Percentiles rank a stretch among this genome's conserved stretches.
These are phyloP conservation scores for Peniophora sp. DNA, from an alignment of 1,284 basidiomycete species.

Conservation along the genomic window DNA sequence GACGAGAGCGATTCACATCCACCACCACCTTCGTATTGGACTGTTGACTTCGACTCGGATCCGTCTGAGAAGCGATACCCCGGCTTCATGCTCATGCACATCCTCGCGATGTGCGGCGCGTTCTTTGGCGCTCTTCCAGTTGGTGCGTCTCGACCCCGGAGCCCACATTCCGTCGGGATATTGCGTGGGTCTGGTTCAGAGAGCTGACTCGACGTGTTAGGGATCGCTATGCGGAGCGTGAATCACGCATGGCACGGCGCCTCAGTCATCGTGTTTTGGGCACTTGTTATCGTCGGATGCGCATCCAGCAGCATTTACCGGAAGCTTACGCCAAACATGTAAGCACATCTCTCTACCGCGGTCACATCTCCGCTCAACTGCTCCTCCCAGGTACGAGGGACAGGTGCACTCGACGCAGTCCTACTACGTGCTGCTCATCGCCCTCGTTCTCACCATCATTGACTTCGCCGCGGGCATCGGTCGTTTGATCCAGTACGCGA, in stretches of 20 bases:
- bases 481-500: constrained; percentile 42
- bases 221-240: constrained; percentile 66
- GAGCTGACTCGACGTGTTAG: constrained; percentile 30
- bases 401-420: constrained; percentile 57
- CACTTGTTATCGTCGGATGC: constrained; percentile 47
- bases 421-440: constrained; percentile 50
- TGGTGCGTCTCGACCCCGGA: constrained; percentile 35
- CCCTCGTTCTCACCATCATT: constrained; percentile 47
- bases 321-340: constrained; percentile 77
- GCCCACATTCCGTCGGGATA: background rate
- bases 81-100: constrained; percentile 60
- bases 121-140: constrained; percentile 73
- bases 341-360: constrained; percentile 20
- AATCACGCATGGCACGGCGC: constrained; percentile 56
- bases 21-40: constrained; percentile 73
- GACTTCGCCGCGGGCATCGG: constrained; percentile 43
- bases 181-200: background rate
- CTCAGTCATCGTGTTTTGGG: constrained; percentile 52
- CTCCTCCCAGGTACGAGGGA: constrained; percentile 55
- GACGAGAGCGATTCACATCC: constrained; percentile 71
- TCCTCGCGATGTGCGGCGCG: constrained; percentile 58
- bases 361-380: background rate
- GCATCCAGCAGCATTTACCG: constrained; percentile 57
- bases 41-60: constrained; percentile 55
- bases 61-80: constrained; percentile 42